Evolutionary conservation across 768 basidiomycete genomes (phyloP).

Genomic region (Collybiopsis luxurians): DNA sequence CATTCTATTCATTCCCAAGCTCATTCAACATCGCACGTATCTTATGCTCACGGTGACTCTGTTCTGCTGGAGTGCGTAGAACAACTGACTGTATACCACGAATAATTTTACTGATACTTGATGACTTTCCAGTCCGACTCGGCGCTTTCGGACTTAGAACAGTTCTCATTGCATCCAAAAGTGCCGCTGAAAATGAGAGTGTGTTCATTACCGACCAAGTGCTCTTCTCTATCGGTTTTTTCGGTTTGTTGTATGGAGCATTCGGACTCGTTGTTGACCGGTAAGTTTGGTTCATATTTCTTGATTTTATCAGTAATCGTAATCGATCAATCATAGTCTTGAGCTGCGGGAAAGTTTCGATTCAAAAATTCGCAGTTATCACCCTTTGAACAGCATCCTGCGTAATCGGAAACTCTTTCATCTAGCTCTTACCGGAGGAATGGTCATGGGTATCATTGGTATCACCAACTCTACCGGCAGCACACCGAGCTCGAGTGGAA

Average conservation of each 20-base stretch:
- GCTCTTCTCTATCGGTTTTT: constrained; percentile 40
- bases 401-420: constrained; percentile 31
- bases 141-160: constrained; percentile 39
- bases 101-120: no score
- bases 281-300: constrained; percentile 19
- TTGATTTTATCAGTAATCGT: neutral
- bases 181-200: constrained; percentile 27
- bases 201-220: constrained; percentile 37
- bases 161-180: constrained; percentile 26
- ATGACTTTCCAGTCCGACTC: constrained; percentile 31
- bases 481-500: constrained; percentile 17
- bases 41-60: constrained; percentile 22
- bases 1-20: constrained; percentile 18
- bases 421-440: constrained; percentile 22
- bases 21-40: constrained; percentile 18
- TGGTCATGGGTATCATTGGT: constrained; percentile 33
- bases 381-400: constrained; percentile 12
- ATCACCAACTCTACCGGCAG: constrained; percentile 14
- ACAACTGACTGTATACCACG: no score
- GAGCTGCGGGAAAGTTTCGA: constrained; percentile 8
- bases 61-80: constrained; percentile 27
- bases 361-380: constrained; percentile 1
- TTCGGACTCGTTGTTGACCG: constrained; percentile 41
- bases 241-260: constrained; percentile 39
- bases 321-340: constrained; percentile 13